Percentiles rank a stretch among this genome's conserved stretches.
Conservation (phyloP, 2,329 filamentous ascomycete genomes). For the Chaetoscypha palmicola region DNA sequence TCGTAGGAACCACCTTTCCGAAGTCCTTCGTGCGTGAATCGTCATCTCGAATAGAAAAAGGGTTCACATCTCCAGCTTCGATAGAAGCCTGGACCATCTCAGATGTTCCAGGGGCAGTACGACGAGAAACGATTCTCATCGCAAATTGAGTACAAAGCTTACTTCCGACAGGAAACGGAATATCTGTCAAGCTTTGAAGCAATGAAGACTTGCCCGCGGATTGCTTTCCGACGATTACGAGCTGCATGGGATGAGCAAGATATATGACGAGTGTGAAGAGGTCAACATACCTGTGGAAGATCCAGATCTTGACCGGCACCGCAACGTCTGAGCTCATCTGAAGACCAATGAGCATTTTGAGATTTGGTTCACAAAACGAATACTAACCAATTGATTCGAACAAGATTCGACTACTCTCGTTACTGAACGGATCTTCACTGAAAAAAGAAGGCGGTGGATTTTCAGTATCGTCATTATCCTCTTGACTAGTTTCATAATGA, state of each 20-base stretch:
- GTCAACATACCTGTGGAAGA: conserved; percentile 31
- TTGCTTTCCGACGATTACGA: conserved; percentile 34
- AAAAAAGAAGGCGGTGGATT: neutral
- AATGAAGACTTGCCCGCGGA: conserved; percentile 35
- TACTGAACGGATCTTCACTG: conserved; percentile 31
- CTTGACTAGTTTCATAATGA: conserved; percentile 3
- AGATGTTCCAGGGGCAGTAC: conserved; percentile 25
- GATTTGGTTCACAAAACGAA: too few relatives aligned
- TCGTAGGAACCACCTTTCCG: conserved; percentile 5
- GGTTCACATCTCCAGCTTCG: conserved; percentile 12
- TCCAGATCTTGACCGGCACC: conserved; percentile 28
- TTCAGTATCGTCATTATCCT: conserved; percentile 1
- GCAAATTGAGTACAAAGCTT: conserved; percentile 34
- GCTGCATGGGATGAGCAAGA: conserved; percentile 11
- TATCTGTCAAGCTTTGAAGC: conserved; percentile 33
- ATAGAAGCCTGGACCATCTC: conserved; percentile 32
- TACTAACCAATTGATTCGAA: conserved; percentile 32
- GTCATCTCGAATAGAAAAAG: conserved; percentile 14
- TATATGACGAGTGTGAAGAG: conserved; percentile 6
- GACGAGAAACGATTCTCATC: conserved; percentile 33
- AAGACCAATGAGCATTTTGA: neutral
- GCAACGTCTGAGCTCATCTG: conserved; percentile 30
- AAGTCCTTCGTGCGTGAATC: conserved; percentile 22
- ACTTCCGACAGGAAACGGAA: conserved; percentile 32
- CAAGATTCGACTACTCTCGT: conserved; percentile 30